Evolutionary conservation across 2,329 filamentous ascomycete genomes (phyloP).

Genomic region (Sporothrix curviconia): DNA sequence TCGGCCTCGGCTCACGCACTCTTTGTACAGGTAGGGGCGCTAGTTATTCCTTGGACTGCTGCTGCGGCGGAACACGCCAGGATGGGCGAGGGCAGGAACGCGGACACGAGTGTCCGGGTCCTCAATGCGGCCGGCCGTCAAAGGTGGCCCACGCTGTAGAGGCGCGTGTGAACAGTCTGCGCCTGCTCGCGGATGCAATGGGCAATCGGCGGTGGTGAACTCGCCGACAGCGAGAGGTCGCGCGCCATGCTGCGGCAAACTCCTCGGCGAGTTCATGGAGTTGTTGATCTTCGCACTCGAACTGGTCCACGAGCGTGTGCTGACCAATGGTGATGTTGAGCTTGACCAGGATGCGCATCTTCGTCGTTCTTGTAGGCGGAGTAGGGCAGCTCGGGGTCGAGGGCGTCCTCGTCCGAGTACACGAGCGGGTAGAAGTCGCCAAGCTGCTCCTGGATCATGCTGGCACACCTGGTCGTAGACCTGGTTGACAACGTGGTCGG

Average conservation of each 20-base stretch:
- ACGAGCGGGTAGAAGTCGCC: conserved; percentile 90
- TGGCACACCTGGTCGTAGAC: conserved; percentile 54
- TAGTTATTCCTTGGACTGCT: conserved; percentile 93
- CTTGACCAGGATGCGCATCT: conserved; percentile 95
- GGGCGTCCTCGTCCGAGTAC: conserved; percentile 79
- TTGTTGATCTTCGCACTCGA: conserved; percentile 99
- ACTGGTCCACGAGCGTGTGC: conserved; percentile 90
- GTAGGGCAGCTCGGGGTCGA: conserved; percentile 86
- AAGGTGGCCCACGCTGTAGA: conserved; percentile 93
- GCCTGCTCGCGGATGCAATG: conserved; percentile 96
- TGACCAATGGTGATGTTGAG: conserved; percentile 96
- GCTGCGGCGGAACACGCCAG: conserved; percentile 78
- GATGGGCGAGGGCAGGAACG: conserved; percentile 82
- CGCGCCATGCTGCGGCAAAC: conserved; percentile 82
- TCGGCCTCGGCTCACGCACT: conserved; percentile 87
- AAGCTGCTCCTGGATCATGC: conserved; percentile 82
- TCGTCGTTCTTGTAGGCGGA: conserved; percentile 95
- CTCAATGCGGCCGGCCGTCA: conserved; percentile 84
- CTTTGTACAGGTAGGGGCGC: conserved; percentile 90
- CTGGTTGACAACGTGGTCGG: too few relatives aligned
- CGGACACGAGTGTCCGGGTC: conserved; percentile 80
- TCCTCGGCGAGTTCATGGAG: conserved; percentile 85
- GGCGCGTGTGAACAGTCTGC: conserved; percentile 84
- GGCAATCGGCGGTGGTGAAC: conserved; percentile 93
- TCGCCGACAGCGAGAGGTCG: conserved; percentile 85